Evolutionary conservation across 1,284 basidiomycete genomes (phyloP).

Genomic region (Fomitopsis palustris): DNA sequence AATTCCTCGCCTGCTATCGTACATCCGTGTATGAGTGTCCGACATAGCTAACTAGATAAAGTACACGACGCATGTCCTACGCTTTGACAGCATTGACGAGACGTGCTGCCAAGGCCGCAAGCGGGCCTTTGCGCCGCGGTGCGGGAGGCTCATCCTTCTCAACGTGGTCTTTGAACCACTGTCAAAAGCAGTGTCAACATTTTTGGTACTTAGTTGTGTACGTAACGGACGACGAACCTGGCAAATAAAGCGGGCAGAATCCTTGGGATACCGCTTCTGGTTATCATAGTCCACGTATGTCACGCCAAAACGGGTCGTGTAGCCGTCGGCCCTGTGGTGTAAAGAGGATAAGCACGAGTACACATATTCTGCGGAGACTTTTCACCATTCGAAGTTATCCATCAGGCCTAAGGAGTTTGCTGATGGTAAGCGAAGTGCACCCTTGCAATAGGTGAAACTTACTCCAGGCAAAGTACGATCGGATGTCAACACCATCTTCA

Average conservation of each 20-base stretch:
- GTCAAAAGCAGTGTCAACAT: background rate
- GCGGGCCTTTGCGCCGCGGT: constrained; percentile 1
- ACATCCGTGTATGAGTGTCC: background rate
- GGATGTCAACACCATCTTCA: constrained; percentile 64
- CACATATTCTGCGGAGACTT: background rate
- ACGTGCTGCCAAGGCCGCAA: background rate
- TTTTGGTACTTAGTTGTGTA: background rate
- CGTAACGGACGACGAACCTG: constrained; percentile 25
- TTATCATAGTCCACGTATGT: constrained; percentile 71
- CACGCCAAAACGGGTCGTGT: constrained; percentile 58
- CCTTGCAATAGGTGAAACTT: constrained; percentile 10
- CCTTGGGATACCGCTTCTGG: constrained; percentile 66
- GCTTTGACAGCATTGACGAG: constrained; percentile 8
- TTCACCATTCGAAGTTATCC: constrained; percentile 74
- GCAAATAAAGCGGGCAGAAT: constrained; percentile 54
- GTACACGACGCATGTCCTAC: background rate
- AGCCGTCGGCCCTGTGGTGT: constrained; percentile 51
- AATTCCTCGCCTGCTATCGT: background rate
- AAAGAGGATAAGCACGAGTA: too few relatives aligned
- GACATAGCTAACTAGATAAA: background rate
- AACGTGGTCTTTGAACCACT: constrained; percentile 32
- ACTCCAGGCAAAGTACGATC: constrained; percentile 75
- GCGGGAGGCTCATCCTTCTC: constrained; percentile 10
- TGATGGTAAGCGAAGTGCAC: background rate
- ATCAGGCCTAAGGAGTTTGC: constrained; percentile 42